Evolutionary conservation across 306 rosid species (phyloP), one percentile per base, ranked within the genome.

Genomic region (Lotus japonicus): DNA sequence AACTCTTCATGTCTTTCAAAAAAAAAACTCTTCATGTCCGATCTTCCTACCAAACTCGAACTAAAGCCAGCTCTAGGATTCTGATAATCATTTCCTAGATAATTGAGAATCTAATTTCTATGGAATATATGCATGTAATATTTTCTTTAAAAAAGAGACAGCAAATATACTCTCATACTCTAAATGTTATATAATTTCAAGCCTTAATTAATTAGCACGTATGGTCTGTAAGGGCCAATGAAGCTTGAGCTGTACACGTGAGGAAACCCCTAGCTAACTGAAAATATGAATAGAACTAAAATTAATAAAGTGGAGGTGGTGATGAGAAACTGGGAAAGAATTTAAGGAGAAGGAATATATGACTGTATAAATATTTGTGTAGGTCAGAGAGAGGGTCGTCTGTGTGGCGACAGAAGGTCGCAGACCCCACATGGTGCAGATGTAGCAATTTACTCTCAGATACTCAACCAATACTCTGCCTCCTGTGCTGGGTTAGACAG

Each of bases 221-320:
- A 65, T 64, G 56, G 54, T n/a, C 38, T 45, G 50, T 11, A 42
- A 56, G 71, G 66, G 62, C 72, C 81, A 49, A 66, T 82, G 48
- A 44, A 63, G 64, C 59, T 52, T 54, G 73, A 83, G 87, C 83
- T 82, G 91, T 85, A 82, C 86, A 79, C 94, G 86, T 86, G 88
- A 62, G 69, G 88, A 50, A n/a, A n/a, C n/a, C 12, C 49, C 49
- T 6, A n/a, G n/a, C n/a, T 39, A 33, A 39, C 36, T 17, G 63
- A 41, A 59, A 61, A 51, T 63, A 58, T 7, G 0, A 38, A 5
- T 2, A 46, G 54, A 42, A 65, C 6, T n/a, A 33, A 68, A 33
- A 6, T 21, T 45, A 50, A 19, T 8, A 31, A 31, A 31, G 5
- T 31, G 6, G 36, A 17, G 77, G 74, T 31, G 65, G 43, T 58